Conservation (phyloP, 257 asterid genomes). For the Solanum dulcamara region DNA sequence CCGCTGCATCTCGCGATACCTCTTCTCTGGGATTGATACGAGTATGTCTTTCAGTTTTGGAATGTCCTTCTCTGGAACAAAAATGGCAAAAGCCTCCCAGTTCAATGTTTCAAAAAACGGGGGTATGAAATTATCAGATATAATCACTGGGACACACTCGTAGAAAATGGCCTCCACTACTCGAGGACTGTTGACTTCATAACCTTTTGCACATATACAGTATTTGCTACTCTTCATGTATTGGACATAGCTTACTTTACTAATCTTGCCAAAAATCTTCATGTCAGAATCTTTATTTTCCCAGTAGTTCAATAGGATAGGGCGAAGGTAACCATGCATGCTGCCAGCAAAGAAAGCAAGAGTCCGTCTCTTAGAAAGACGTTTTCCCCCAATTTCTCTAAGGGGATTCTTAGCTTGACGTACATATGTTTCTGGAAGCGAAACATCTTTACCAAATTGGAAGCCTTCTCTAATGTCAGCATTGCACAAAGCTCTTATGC, state of each 20-base stretch:
- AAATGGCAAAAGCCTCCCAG: conserved; percentile 85
- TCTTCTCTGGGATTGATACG: conserved; percentile 38
- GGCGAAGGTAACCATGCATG: conserved; percentile 94
- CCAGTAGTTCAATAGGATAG: conserved; percentile 59
- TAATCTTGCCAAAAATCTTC: conserved; percentile 55
- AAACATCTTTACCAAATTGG: conserved; percentile 62
- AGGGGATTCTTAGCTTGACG: conserved; percentile 46
- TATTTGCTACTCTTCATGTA: conserved; percentile 92
- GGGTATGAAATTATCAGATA: conserved; percentile 78
- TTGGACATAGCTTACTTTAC: conserved; percentile 44
- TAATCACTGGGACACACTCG: conserved; percentile 94
- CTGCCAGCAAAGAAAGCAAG: conserved; percentile 92
- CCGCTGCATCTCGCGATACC: conserved; percentile 51
- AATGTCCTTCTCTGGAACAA: conserved; percentile 66
- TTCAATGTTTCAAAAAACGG: conserved; percentile 71
- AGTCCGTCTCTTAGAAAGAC: conserved; percentile 46
- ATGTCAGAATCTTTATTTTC: conserved; percentile 73
- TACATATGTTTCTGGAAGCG: conserved; percentile 74
- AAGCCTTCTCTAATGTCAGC: conserved; percentile 67
- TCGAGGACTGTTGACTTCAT: conserved; percentile 84
- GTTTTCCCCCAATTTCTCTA: conserved; percentile 59
- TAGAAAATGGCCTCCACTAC: conserved; percentile 94
- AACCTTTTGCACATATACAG: conserved; percentile 84
- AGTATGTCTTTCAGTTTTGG: conserved; percentile 69
- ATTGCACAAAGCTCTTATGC: conserved; percentile 80